Base-by-base conservation (phyloP, 768 basidiomycete genomes). In the Leccinum fibrillosum region DNA sequence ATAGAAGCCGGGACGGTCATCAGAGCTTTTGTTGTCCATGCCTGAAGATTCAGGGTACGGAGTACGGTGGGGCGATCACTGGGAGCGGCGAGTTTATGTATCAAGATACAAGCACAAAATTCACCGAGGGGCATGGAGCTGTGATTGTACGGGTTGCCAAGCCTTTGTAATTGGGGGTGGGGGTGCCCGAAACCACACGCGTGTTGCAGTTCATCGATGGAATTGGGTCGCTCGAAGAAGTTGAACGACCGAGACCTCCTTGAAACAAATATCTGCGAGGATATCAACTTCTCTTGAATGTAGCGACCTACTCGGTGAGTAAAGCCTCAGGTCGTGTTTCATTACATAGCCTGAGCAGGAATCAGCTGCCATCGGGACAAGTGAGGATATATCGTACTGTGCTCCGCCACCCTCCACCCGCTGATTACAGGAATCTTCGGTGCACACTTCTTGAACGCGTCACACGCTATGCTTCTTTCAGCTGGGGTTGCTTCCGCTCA, bases 11-110 rank as follows among this genome's bases (percentile, higher is more conserved):
- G 45, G 28, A 37, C 49, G 35, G 21, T 19, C 21, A 19, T 21
- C 25, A 15, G 48, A 13, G 7, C 25, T 48, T 53, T 28, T 54
- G 28, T 49, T n/a, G 39, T 44, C 45, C 59, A 58, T 66, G 52
- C 21, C 19, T 44, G 47, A 19, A 11, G 45, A 60, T 48, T 25
- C 17, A 0, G 30, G 26, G 48, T 39, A 58, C 25, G 42, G 52
- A 25, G 34, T 56, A 23, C 47, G 21, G 42, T 23, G 35, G 26
- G 15, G 48, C 9, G 34, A 23, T 7, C 39, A 51, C 47, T n/a
- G 23, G 19, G 32, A 34, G 7, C 12, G 26, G 25, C 15, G 2
- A 10, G n/a, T 32, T 55, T 66, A 63, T 53, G 37, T 51, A 56
- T 19, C 17, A 28, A 12, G 25, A 7, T 44, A 55, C 30, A 12